Conservation (phyloP, 192 early-diverging fungal genomes). For the Kappamyces sp. region DNA sequence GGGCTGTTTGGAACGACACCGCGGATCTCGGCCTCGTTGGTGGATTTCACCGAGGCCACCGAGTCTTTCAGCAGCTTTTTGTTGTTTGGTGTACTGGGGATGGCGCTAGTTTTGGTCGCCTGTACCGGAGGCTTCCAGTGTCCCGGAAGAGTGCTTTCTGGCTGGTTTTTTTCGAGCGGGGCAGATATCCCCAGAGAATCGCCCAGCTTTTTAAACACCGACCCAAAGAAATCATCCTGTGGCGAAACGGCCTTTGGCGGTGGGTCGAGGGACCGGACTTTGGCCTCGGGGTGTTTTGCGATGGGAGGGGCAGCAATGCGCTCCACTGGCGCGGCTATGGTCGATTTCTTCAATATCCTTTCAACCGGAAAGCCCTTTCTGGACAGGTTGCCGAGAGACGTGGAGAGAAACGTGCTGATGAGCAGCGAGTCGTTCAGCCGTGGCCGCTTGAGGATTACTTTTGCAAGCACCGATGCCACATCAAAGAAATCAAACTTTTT, state of each 20-base stretch:
- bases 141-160: too few relatives aligned
- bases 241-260: conserved; percentile 11
- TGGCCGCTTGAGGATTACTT: conserved; percentile 57
- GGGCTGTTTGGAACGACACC: conserved; percentile 33
- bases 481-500: conserved; percentile 74
- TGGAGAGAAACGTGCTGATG: conserved; percentile 65
- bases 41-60: conserved; percentile 22
- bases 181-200: background rate
- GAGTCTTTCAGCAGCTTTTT: conserved; percentile 34
- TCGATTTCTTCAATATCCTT: conserved; percentile 45
- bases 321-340: conserved; percentile 11
- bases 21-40: conserved; percentile 31
- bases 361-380: conserved; percentile 71
- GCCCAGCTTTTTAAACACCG: too few relatives aligned
- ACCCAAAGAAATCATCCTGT: conserved; percentile 1
- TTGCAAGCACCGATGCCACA: conserved; percentile 64
- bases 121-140: conserved; percentile 2
- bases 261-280: conserved; percentile 12
- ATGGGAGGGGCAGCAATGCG: conserved; percentile 6
- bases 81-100: background rate
- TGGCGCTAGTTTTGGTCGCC: conserved; percentile 8
- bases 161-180: background rate
- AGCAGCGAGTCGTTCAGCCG: conserved; percentile 75
- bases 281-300: conserved; percentile 10
- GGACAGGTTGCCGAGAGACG: conserved; percentile 58